Conservation (phyloP, 768 basidiomycete species). For the Boletus bicolor region DNA sequence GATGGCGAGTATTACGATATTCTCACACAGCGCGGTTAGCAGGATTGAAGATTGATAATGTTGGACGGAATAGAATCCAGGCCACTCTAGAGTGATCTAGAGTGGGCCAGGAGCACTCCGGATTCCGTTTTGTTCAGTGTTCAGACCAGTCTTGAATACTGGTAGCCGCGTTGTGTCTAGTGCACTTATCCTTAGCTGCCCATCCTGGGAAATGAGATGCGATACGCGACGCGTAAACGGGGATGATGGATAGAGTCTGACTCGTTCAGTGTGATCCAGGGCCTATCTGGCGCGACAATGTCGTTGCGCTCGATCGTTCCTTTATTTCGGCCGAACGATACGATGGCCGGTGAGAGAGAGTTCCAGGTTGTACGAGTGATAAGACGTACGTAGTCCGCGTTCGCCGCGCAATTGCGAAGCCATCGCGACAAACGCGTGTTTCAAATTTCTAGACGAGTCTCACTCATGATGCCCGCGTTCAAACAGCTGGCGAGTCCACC, state of each 20-base stretch:
- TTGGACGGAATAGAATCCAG: too few relatives aligned
- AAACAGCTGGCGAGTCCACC: not conserved
- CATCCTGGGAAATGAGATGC: not conserved
- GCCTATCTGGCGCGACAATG: not conserved
- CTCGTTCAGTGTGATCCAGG: too few relatives aligned
- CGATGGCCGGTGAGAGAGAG: not conserved
- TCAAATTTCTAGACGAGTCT: slow-evolving; percentile 3
- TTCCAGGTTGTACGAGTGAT: slow-evolving; percentile 6
- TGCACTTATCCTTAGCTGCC: not conserved
- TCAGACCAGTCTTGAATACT: too few relatives aligned
- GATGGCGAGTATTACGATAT: not conserved
- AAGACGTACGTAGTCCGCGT: slow-evolving; percentile 11
- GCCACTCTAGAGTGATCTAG: too few relatives aligned
- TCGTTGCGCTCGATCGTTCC: not conserved
- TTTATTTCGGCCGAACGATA: slow-evolving; percentile 7
- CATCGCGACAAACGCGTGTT: slow-evolving; percentile 9
- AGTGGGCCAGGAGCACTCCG: too few relatives aligned
- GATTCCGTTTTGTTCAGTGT: too few relatives aligned
- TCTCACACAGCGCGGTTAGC: not conserved
- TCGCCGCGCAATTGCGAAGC: not conserved
- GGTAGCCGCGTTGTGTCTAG: too few relatives aligned
- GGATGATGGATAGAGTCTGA: not conserved
- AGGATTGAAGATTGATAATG: too few relatives aligned
- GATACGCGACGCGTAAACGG: slow-evolving; percentile 9
- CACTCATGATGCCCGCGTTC: not conserved